A percentile compares a stretch with the other conserved stretches of the same genome.
Evolutionary conservation across 352 stramenopile species (phyloP).

Genomic region (Phytopythium ostracodes): DNA sequence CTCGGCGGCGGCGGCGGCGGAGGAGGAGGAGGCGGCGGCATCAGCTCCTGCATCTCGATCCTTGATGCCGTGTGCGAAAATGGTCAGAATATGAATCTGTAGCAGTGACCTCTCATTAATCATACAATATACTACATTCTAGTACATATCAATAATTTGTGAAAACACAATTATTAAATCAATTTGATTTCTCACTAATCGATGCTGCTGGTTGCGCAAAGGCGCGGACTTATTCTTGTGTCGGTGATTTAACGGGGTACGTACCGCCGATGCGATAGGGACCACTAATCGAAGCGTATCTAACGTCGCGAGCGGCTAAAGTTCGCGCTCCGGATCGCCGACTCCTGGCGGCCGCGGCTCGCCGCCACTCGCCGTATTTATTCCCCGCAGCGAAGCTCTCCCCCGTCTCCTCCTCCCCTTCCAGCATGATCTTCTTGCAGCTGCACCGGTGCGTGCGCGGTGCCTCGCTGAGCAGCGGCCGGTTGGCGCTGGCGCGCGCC

Average conservation of each 20-base stretch:
- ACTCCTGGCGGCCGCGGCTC: not conserved
- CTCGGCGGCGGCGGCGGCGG: constrained; percentile 30
- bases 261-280: not conserved
- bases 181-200: no score
- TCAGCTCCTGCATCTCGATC: constrained; percentile 6
- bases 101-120: no score
- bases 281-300: constrained; percentile 2
- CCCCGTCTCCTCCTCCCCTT: not conserved
- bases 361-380: not conserved
- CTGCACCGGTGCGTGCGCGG: constrained; percentile 10
- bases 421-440: constrained; percentile 25
- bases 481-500: constrained; percentile 21
- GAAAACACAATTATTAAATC: no score
- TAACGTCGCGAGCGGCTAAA: not conserved
- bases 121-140: no score
- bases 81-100: no score
- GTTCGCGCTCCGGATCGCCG: not conserved
- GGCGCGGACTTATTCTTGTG: not conserved
- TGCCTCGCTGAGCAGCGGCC: not conserved
- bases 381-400: not conserved
- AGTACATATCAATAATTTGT: no score
- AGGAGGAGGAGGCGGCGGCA: constrained; percentile 30
- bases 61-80: no score
- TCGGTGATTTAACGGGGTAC: not conserved
- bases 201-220: not conserved